phyloP scores from a whole-genome alignment of 768 basidiomycete species.

The Exsudoporus frostii region DNA sequence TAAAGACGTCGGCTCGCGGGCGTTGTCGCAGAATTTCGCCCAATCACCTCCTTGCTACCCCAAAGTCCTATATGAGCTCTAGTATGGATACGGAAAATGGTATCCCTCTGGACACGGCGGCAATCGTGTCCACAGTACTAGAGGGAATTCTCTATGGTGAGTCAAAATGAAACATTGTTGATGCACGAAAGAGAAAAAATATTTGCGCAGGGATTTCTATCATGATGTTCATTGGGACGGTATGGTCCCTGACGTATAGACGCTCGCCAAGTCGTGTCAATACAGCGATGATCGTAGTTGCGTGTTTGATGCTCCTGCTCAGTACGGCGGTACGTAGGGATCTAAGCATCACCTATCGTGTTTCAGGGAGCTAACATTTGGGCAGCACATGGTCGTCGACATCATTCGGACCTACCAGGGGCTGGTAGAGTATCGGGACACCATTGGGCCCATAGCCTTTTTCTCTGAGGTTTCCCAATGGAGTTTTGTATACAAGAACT shows the following conservation, averaged over 20 bases:
- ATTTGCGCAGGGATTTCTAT: conserved; percentile 24
- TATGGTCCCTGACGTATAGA: conserved; percentile 19
- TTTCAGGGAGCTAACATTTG: too few relatives aligned
- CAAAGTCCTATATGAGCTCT: neutral
- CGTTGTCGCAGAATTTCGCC: neutral
- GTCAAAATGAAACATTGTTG: neutral
- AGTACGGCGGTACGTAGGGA: conserved; percentile 16
- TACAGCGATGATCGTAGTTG: conserved; percentile 13
- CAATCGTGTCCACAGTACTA: conserved; percentile 16
- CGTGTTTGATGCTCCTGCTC: conserved; percentile 18
- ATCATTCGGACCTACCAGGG: conserved; percentile 20
- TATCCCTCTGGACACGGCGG: conserved; percentile 20
- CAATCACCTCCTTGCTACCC: neutral
- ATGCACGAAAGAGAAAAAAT: neutral
- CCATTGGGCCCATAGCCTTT: conserved; percentile 20
- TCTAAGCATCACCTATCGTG: neutral
- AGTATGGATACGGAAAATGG: conserved; percentile 2
- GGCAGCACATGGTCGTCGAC: conserved; percentile 18
- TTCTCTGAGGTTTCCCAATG: conserved; percentile 25
- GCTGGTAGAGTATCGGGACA: conserved; percentile 18
- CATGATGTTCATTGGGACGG: conserved; percentile 29
- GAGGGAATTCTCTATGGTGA: neutral
- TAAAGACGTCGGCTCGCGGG: neutral
- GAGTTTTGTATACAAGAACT: conserved; percentile 29
- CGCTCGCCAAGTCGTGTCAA: conserved; percentile 1